Conservation (phyloP, 345 rosid genomes). For the Orychophragmus violaceus region DNA sequence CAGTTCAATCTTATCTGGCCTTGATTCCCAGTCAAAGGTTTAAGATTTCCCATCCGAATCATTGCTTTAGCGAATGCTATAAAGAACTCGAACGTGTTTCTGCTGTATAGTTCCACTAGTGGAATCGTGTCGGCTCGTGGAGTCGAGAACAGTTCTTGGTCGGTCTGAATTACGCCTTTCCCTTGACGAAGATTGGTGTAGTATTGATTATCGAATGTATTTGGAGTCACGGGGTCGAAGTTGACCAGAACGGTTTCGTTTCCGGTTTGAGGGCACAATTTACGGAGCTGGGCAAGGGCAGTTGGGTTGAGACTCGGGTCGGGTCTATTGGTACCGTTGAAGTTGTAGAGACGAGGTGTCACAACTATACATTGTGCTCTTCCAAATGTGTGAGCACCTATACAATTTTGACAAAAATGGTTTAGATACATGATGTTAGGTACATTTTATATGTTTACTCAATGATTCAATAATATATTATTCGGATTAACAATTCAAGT, state of each 20-base stretch:
- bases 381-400: constrained; percentile 76
- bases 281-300: constrained; percentile 28
- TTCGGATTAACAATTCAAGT: too few relatives aligned
- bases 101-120: constrained; percentile 22
- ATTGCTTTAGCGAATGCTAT: constrained; percentile 39
- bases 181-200: constrained; percentile 39
- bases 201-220: constrained; percentile 43
- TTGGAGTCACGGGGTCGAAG: constrained; percentile 44
- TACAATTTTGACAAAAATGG: too few relatives aligned
- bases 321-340: constrained; percentile 34
- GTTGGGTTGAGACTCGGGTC: constrained; percentile 50
- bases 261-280: constrained; percentile 48
- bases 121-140: constrained; percentile 23
- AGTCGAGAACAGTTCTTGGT: constrained; percentile 34
- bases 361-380: constrained; percentile 44
- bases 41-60: constrained; percentile 51
- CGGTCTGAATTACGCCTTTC: constrained; percentile 24
- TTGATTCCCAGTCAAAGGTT: constrained; percentile 33
- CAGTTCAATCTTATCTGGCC: constrained; percentile 46
- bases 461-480: too few relatives aligned
- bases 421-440: too few relatives aligned
- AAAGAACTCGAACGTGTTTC: constrained; percentile 33
- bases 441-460: too few relatives aligned
- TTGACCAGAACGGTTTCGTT: constrained; percentile 33
- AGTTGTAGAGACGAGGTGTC: constrained; percentile 38